phyloP scores from a whole-genome alignment of 768 basidiomycete species.

The Lentinus brumalis region DNA sequence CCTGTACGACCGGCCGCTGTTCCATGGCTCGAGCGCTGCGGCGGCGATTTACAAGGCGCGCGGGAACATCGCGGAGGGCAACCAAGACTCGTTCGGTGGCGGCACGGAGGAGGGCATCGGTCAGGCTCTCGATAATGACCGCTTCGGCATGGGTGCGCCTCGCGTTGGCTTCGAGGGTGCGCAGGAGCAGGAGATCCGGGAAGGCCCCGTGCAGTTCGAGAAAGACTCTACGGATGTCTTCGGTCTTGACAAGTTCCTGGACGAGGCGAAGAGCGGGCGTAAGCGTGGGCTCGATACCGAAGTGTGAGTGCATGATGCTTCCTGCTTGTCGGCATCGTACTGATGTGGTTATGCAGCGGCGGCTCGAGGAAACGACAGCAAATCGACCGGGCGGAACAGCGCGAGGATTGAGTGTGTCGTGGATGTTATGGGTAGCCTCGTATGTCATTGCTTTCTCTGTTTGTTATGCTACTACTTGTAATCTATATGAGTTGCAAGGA shows the following conservation, averaged over 20 bases:
- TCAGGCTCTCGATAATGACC: constrained; percentile 88
- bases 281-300: constrained; percentile 84
- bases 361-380: constrained; percentile 71
- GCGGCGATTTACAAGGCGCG: constrained; percentile 99
- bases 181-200: constrained; percentile 76
- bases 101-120: constrained; percentile 96
- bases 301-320: constrained; percentile 47
- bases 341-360: constrained; percentile 38
- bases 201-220: constrained; percentile 98
- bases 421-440: neutral
- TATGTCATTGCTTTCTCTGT: constrained; percentile 2
- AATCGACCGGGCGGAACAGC: constrained; percentile 59
- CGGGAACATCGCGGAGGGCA: constrained; percentile 81
- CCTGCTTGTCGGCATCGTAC: neutral
- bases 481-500: constrained; percentile 8
- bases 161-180: constrained; percentile 91
- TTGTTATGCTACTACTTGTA: constrained; percentile 19
- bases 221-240: constrained; percentile 98
- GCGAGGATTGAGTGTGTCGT: constrained; percentile 28
- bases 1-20: constrained; percentile 92
- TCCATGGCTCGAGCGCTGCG: constrained; percentile 93
- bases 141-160: constrained; percentile 87
- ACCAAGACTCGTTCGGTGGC: constrained; percentile 91
- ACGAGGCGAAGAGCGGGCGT: constrained; percentile 94
- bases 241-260: constrained; percentile 94